Percentiles rank a stretch among this genome's conserved stretches.
phyloP scores from a whole-genome alignment of 352 stramenopile genomes.

The Thalassiosira delicatula region DNA sequence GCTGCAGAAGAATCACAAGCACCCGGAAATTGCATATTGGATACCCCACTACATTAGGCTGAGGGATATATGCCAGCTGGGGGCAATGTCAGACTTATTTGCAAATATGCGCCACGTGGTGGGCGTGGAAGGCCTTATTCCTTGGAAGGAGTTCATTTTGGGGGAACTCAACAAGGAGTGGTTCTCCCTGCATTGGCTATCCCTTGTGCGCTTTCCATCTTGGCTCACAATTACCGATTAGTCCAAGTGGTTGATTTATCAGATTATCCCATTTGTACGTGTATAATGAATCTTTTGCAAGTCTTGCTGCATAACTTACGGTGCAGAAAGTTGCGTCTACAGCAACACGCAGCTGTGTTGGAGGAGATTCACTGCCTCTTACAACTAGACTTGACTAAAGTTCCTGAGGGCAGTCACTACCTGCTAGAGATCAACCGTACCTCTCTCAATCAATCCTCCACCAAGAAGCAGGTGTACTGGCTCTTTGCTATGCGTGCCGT shows the following conservation, averaged over 20 bases:
- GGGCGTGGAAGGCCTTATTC: slow-evolving; percentile 5
- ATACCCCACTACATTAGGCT: too few relatives aligned
- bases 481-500: slow-evolving; percentile 1
- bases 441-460: background rate
- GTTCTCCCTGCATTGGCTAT: background rate
- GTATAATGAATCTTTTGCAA: slow-evolving; percentile 32
- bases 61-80: too few relatives aligned
- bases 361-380: background rate
- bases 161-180: background rate
- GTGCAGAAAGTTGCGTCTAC: background rate
- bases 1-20: slow-evolving; percentile 3
- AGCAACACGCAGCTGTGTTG: background rate
- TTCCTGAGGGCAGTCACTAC: slow-evolving; percentile 8
- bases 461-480: background rate
- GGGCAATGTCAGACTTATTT: too few relatives aligned
- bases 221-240: background rate
- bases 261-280: slow-evolving; percentile 15
- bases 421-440: slow-evolving; percentile 21
- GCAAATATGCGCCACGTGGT: background rate
- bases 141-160: slow-evolving; percentile 5
- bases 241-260: slow-evolving; percentile 2
- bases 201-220: background rate
- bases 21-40: slow-evolving; percentile 8
- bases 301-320: slow-evolving; percentile 2
- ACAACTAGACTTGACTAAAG: background rate